phyloP scores from a whole-genome alignment of 805 yeast species.

The Candida fluviatilis region DNA sequence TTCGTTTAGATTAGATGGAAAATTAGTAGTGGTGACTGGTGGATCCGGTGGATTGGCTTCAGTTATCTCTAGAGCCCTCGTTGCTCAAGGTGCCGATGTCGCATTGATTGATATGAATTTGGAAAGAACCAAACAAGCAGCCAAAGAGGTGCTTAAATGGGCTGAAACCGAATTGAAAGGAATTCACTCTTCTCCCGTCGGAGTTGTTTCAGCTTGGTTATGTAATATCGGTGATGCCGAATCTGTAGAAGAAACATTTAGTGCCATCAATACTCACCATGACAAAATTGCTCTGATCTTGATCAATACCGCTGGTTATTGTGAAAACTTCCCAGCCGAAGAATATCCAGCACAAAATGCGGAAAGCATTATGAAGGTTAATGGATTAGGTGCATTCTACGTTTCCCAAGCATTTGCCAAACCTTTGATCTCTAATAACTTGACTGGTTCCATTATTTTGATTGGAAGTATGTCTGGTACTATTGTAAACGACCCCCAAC shows the following conservation, averaged over 20 bases:
- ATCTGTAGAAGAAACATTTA: conserved; percentile 53
- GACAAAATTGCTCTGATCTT: conserved; percentile 59
- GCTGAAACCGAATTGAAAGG: conserved; percentile 40
- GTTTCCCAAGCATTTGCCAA: conserved; percentile 71
- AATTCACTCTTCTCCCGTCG: conserved; percentile 27
- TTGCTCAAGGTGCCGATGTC: conserved; percentile 74
- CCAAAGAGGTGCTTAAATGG: conserved; percentile 48
- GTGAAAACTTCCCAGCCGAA: conserved; percentile 75
- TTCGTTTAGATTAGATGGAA: conserved; percentile 62
- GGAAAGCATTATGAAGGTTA: conserved; percentile 64
- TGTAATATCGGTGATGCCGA: conserved; percentile 69
- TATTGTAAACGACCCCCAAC: conserved; percentile 75
- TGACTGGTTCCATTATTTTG: conserved; percentile 58
- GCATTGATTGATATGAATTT: conserved; percentile 69
- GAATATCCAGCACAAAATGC: conserved; percentile 72
- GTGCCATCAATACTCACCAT: conserved; percentile 52
- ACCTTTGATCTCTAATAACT: conserved; percentile 54
- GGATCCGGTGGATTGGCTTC: conserved; percentile 78
- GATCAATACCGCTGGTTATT: conserved; percentile 80
- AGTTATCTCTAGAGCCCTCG: conserved; percentile 58
- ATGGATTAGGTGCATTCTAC: conserved; percentile 70
- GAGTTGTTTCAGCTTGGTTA: conserved; percentile 56
- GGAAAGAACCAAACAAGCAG: conserved; percentile 52
- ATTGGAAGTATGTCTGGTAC: conserved; percentile 80
- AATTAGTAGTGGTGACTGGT: conserved; percentile 71